Base-by-base conservation (phyloP, 2,329 filamentous ascomycete genomes). In the Fusarium zealandicum region DNA sequence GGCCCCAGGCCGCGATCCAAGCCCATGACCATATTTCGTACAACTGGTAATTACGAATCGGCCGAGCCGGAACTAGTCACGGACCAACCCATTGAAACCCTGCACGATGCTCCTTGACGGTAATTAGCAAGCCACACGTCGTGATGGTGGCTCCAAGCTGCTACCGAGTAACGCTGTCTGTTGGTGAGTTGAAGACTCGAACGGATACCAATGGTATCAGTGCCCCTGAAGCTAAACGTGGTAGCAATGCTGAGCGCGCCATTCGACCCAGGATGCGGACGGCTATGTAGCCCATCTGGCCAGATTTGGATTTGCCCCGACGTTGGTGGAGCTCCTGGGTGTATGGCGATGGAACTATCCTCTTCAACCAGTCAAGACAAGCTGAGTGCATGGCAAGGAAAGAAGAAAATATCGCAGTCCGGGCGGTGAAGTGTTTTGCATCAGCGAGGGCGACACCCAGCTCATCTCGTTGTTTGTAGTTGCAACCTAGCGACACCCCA, bases 91-190 rank as follows among this genome's bases (percentile, higher is more conserved):
- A 56, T 48, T 22, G 25, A 45, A 39, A 40, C 62, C 60, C 46
- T 62, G 57, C 18, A 51, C 12, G 30, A 28, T 30, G 51, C 43
- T 48, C 55, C 36, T 52, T 46, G 33, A 43, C 55, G 53, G 64
- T 58, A 63, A 65, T 54, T 54, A 54, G 42, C 47, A 52, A 66
- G 55, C 55, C 58, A 55, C 57, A 20, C 43, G 47, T 51, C 47
- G 52, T 58, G 37, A 45, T 53, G 44, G 25, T 47, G 49, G 44
- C 54, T 49, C 51, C 52, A 53, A 43, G 49, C 33, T 36, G 39
- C 40, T 51, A 20, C 50, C 38, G 47, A 48, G 45, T 46, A 53
- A 49, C 39, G 56, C 35, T 48, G 63, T 51, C 33, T 51, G 51
- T 66, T 38, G 46, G 33, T 52, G 54, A 54, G 47, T 60, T 57